Evolutionary conservation across 2,329 filamentous ascomycete genomes (phyloP), one percentile per base, ranked within the genome.

Genomic region (Sporothrix dimorphospora): DNA sequence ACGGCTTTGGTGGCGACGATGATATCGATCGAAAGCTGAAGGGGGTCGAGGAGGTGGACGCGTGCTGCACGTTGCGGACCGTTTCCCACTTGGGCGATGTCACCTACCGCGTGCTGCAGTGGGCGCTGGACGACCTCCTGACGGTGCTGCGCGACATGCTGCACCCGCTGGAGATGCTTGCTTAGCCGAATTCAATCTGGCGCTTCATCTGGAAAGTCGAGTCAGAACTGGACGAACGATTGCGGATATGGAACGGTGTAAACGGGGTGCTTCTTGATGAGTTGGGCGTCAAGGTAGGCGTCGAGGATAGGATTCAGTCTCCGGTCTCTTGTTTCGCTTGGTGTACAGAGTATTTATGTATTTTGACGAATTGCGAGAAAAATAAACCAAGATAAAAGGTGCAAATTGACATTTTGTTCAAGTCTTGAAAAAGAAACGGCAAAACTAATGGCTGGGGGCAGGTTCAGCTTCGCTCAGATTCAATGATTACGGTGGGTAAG

Each of bases 151-250:
- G 72, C 12, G 68, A 38, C 21, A 53, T 19, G 21, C 71, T 74
- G 6, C 73, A 74, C 45, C 73, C 73, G 27, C 70, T 57, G 4
- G 73, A 74, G 34, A 74, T 74, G 73, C 34, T 72, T 19, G 34
- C 19, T 5, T 70, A 69, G 67, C 16, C 14, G 30, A 24, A 27
- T 1, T 14, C 34, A 4, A 42, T 63, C 6, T 63, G 38, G 34
- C 12, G 5, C 57, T n/a, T 57, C 8, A 40, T 40, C 57, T 63
- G 57, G 14, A 24, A 42, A 14, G 34, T 24, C 42, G 2, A 14
- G 38, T 24, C 9, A 14, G 34, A 59, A 21, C 16, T 63, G 19
- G 21, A 14, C 9, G 5, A 3, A 53, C 27, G 21, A 12, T 27
- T 24, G 49, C 5, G n/a, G 49, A 21, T 14, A 40, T 61, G 27